Evolutionary conservation across 495 filamentous ascomycete species (phyloP).

Genomic region (Penicillium robsamsonii): DNA sequence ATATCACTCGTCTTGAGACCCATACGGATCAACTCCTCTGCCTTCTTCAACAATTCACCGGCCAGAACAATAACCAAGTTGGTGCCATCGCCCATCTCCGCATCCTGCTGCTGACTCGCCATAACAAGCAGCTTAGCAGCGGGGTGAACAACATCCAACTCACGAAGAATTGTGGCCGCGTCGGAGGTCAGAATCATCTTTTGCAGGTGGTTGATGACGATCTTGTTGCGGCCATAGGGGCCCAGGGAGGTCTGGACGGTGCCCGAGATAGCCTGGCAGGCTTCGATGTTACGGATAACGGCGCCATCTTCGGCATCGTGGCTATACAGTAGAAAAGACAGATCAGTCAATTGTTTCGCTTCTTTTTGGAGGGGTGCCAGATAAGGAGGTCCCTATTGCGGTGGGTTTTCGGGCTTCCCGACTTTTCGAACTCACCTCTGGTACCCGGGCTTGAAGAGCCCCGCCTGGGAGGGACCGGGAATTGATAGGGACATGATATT

Average conservation of each 20-base stretch:
- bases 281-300: conserved; percentile 97
- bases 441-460: conserved; percentile 95
- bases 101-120: conserved; percentile 98
- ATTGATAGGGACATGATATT: conserved; percentile 89
- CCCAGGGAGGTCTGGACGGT: conserved; percentile 97
- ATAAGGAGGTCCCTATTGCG: conserved; percentile 34
- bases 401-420: conserved; percentile 20
- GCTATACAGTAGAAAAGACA: conserved; percentile 52
- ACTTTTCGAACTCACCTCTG: conserved; percentile 67
- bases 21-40: conserved; percentile 91
- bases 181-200: conserved; percentile 99
- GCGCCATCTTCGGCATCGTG: conserved; percentile 99
- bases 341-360: conserved; percentile 9
- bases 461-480: conserved; percentile 84
- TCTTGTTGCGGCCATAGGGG: conserved; percentile 98
- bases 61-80: conserved; percentile 97
- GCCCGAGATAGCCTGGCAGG: conserved; percentile 89
- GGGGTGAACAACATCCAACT: conserved; percentile 97
- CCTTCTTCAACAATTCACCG: conserved; percentile 94
- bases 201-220: conserved; percentile 99
- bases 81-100: conserved; percentile 98
- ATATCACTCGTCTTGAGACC: conserved; percentile 97
- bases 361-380: conserved; percentile 9
- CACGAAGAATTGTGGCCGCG: conserved; percentile 93
- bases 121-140: conserved; percentile 98